Evolutionary conservation across 345 rosid species (phyloP), one percentile per base, ranked within the genome.

Genomic region (Camelina hispida): DNA sequence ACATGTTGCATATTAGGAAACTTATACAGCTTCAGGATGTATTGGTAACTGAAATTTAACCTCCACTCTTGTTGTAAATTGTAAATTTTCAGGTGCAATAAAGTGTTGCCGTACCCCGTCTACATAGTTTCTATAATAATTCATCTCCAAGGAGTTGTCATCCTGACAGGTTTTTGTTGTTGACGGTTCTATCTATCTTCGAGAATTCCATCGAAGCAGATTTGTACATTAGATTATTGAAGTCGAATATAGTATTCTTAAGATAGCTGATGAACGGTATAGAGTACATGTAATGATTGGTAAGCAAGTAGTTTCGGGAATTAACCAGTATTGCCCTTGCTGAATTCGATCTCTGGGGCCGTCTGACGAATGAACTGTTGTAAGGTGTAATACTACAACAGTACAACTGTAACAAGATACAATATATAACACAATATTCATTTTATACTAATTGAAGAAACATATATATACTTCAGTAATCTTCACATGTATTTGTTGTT

Each of bases 41-140:
- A 16, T 46, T 34, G 52, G 52, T 74, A 48, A 23, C 51, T 56
- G 51, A 25, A 22, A 34, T 11, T 9, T 56, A 32, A 54, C 58
- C 23, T 37, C 50, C 23, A 23, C 16, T 56, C 61, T 66, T 34
- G 40, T 55, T 32, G 56, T 44, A n/a, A 16, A 46, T 65, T 16
- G 42, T 56, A 16, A 35, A 2, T 9, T 74, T 66, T 23, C 60
- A 74, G 78, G 72, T 46, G 72, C 43, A 48, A 3, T 7, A 14
- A 18, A 12, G 37, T 65, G 38, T 51, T 43, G 62, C 83, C 87
- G 5, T 81, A 73, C 81, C 88, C 87, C 71, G 78, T 84, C 81
- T 88, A 86, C 84, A 87, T 88, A 63, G 86, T 87, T 78, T 87
- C 82, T 17, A 81, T 88, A 28, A 85, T 89, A 91, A 86, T 85